Conservation (phyloP, 2,329 filamentous ascomycete genomes). For the Calonectria crousiana region DNA sequence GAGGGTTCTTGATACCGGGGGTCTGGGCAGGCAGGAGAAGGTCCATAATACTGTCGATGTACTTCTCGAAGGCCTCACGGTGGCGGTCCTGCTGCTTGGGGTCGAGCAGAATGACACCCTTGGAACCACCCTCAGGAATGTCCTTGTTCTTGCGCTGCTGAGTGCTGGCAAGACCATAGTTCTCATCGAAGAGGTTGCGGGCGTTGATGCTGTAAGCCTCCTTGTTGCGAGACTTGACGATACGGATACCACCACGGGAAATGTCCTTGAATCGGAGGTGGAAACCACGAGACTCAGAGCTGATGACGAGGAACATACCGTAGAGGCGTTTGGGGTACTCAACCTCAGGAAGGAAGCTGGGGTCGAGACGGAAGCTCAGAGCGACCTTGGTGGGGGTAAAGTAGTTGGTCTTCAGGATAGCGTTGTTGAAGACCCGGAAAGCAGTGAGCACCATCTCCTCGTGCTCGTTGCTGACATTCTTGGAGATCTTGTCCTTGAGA, state of each 20-base stretch:
- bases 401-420: slow-evolving; percentile 97
- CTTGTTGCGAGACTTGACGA: slow-evolving; percentile 97
- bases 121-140: slow-evolving; percentile 97
- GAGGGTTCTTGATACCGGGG: slow-evolving; percentile 98
- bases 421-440: slow-evolving; percentile 94
- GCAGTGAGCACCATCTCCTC: slow-evolving; percentile 98
- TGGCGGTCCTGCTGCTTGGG: slow-evolving; percentile 94
- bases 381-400: slow-evolving; percentile 97
- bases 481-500: slow-evolving; percentile 82
- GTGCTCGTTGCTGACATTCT: slow-evolving; percentile 90
- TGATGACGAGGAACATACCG: slow-evolving; percentile 99
- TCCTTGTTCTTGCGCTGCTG: slow-evolving; percentile 99
- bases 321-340: slow-evolving; percentile 96
- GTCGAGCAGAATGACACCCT: slow-evolving; percentile 96
- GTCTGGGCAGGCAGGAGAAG: slow-evolving; percentile 89
- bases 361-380: slow-evolving; percentile 93
- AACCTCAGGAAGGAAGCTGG: slow-evolving; percentile 86
- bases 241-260: slow-evolving; percentile 95
- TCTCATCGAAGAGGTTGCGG: slow-evolving; percentile 96
- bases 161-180: slow-evolving; percentile 97
- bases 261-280: slow-evolving; percentile 98
- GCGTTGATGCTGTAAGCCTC: slow-evolving; percentile 98
- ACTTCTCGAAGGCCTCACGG: slow-evolving; percentile 96
- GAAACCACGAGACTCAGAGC: slow-evolving; percentile 96
- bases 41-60: slow-evolving; percentile 98